A percentile compares a stretch with the other conserved stretches of the same genome.
Conservation (phyloP, 768 basidiomycete genomes). For the Kwoniella sp. region DNA sequence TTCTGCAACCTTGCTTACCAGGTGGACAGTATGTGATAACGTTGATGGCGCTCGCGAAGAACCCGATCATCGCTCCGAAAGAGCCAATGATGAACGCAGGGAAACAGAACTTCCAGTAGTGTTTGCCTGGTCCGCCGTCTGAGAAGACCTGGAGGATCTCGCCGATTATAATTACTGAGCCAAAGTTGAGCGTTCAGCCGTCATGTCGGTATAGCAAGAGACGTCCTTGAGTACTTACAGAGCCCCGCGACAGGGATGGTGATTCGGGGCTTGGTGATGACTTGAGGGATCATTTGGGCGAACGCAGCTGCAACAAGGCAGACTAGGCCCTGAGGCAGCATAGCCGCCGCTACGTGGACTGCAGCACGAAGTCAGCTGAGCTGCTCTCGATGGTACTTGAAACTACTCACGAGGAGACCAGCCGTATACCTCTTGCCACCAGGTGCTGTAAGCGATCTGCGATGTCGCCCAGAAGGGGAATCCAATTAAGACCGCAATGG, state of each 20-base stretch:
- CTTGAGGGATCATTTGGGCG: constrained; percentile 31
- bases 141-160: constrained; percentile 45
- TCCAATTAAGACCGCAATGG: constrained; percentile 24
- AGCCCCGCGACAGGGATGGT: constrained; percentile 38
- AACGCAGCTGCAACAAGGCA: constrained; percentile 36
- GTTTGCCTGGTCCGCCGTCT: constrained; percentile 44
- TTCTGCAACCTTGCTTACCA: background rate
- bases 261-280: constrained; percentile 41
- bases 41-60: constrained; percentile 33
- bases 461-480: constrained; percentile 51
- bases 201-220: constrained; percentile 9
- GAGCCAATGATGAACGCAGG: constrained; percentile 45
- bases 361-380: background rate
- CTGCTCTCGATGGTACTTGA: constrained; percentile 36
- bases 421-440: constrained; percentile 35
- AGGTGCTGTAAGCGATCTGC: constrained; percentile 43
- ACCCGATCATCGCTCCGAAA: constrained; percentile 36
- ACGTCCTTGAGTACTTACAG: constrained; percentile 37
- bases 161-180: constrained; percentile 38
- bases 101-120: constrained; percentile 53
- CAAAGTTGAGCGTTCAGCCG: background rate
- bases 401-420: constrained; percentile 32
- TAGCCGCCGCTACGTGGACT: constrained; percentile 46
- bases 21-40: constrained; percentile 49
- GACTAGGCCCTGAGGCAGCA: constrained; percentile 47